phyloP scores from a whole-genome alignment of 306 rosid genomes.

The Glycine latifolia region DNA sequence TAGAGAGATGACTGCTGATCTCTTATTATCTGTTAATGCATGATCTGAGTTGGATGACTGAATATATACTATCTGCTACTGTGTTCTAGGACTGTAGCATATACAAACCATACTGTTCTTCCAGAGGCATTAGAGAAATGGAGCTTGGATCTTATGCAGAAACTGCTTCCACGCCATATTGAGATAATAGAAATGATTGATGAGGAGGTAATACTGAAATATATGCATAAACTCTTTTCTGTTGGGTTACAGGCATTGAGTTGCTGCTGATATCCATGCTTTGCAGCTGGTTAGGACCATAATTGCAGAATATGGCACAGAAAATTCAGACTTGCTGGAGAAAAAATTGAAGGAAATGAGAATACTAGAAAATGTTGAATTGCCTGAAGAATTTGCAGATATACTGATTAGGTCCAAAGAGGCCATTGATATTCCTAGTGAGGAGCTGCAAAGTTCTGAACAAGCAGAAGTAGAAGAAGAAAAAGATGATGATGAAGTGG shows the following conservation, averaged over 20 bases:
- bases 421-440: constrained; percentile 44
- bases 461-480: constrained; percentile 40
- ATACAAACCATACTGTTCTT: constrained; percentile 97
- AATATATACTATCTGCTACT: constrained; percentile 43
- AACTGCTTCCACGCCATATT: constrained; percentile 93
- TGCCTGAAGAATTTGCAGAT: constrained; percentile 72
- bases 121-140: constrained; percentile 99
- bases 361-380: constrained; percentile 88
- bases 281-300: constrained; percentile 77
- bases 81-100: constrained; percentile 85
- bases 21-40: constrained; percentile 1
- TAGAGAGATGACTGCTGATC: background rate
- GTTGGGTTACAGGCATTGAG: constrained; percentile 23
- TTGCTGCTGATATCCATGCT: constrained; percentile 49
- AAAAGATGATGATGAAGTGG: constrained; percentile 32
- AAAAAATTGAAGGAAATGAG: constrained; percentile 88
- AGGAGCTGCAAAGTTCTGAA: constrained; percentile 54
- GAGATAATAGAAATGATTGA: constrained; percentile 91
- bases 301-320: constrained; percentile 75
- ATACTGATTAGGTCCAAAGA: constrained; percentile 66
- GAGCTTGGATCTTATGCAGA: constrained; percentile 91
- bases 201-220: constrained; percentile 74
- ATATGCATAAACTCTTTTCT: constrained; percentile 26
- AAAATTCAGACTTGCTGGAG: constrained; percentile 66
- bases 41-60: constrained; percentile 42